A percentile compares a stretch with the other conserved stretches of the same genome.
phyloP scores from a whole-genome alignment of 768 basidiomycete genomes.

The Neoboletus magnificus region DNA sequence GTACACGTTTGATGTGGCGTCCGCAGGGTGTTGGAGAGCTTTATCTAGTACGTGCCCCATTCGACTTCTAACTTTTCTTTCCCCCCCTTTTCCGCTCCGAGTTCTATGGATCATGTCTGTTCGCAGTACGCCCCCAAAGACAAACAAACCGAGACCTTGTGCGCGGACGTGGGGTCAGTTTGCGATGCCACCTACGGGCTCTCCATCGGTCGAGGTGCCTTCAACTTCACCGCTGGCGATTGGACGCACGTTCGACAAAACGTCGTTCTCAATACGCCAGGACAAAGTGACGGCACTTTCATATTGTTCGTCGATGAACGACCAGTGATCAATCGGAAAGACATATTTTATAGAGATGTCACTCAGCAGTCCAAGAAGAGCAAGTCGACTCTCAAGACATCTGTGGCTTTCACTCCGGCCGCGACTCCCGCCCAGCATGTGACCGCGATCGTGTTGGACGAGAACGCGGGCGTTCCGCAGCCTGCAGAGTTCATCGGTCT shows the following conservation, averaged over 20 bases:
- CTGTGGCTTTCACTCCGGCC: background rate
- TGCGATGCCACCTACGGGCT: slow-evolving; percentile 69
- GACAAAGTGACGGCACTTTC: slow-evolving; percentile 64
- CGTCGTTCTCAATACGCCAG: slow-evolving; percentile 71
- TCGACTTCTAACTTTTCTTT: too few species aligned
- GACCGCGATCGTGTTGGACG: background rate
- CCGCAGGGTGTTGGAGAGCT: slow-evolving; percentile 65
- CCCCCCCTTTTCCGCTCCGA: background rate
- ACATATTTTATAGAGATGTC: slow-evolving; percentile 60
- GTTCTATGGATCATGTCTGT: background rate
- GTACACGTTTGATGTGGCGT: slow-evolving; percentile 85
- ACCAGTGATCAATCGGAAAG: slow-evolving; percentile 48
- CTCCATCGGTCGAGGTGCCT: slow-evolving; percentile 72
- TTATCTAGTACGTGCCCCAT: slow-evolving; percentile 53
- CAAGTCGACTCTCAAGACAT: slow-evolving; percentile 2
- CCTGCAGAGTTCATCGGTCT: slow-evolving; percentile 41
- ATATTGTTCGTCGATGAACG: slow-evolving; percentile 59
- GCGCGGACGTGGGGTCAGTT: slow-evolving; percentile 53
- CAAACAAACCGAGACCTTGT: slow-evolving; percentile 59
- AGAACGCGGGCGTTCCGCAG: background rate
- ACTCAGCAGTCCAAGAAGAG: slow-evolving; percentile 5
- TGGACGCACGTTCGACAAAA: slow-evolving; percentile 77
- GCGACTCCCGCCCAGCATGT: background rate
- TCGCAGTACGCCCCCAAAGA: slow-evolving; percentile 72
- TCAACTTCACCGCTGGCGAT: slow-evolving; percentile 53